phyloP scores from a whole-genome alignment of 1,284 basidiomycete genomes.

The Agaricales sp. region DNA sequence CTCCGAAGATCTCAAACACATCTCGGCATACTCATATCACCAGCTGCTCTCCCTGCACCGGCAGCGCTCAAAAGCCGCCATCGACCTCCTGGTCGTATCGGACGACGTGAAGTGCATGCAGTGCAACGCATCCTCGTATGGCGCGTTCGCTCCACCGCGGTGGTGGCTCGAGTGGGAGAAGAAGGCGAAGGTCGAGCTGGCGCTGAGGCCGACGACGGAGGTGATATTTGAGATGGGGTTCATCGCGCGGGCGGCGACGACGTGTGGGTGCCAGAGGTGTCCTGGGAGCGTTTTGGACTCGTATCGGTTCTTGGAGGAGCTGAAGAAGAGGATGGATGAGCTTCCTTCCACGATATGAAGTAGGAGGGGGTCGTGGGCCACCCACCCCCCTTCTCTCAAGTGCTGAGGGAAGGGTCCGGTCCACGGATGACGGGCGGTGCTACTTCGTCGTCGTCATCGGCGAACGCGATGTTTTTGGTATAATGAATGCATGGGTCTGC shows the following conservation, averaged over 20 bases:
- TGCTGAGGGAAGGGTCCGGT: too few relatives aligned
- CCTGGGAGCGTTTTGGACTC: conserved; percentile 52
- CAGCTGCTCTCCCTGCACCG: conserved; percentile 52
- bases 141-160: conserved; percentile 39
- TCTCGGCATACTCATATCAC: conserved; percentile 55
- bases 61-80: conserved; percentile 36
- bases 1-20: conserved; percentile 52
- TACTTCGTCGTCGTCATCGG: too few relatives aligned
- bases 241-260: conserved; percentile 38
- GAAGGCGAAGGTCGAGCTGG: conserved; percentile 45
- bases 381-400: too few relatives aligned
- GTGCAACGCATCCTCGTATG: conserved; percentile 45
- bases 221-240: conserved; percentile 52
- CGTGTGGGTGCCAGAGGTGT: conserved; percentile 46
- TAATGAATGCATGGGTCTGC: too few relatives aligned
- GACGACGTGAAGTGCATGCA: conserved; percentile 52
- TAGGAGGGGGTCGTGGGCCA: too few relatives aligned
- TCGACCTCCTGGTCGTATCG: conserved; percentile 32
- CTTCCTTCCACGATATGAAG: conserved; percentile 44
- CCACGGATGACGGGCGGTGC: too few relatives aligned
- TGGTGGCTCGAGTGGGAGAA: conserved; percentile 60
- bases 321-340: conserved; percentile 50
- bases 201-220: conserved; percentile 42
- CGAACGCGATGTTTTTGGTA: too few relatives aligned
- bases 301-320: conserved; percentile 37